A percentile compares a stretch with the other conserved stretches of the same genome.
Conservation (phyloP, 176 grass and related monocot species). For the Aegilops speltoides region DNA sequence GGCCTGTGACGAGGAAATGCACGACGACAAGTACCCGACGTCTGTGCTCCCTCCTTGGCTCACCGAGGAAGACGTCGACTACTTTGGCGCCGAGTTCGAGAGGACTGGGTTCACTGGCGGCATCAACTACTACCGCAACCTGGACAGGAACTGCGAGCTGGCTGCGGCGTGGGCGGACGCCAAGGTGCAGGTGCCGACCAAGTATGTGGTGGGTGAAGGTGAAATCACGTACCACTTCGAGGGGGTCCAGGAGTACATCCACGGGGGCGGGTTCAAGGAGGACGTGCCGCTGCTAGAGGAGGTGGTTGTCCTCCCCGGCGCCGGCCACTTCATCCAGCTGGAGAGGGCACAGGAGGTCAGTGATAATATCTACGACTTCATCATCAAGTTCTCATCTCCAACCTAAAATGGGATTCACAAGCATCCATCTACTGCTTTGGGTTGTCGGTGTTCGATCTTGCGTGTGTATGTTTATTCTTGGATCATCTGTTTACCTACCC, state of each 20-base stretch:
- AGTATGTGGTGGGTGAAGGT: not conserved
- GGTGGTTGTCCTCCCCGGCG: not conserved
- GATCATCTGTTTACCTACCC: too few relatives aligned
- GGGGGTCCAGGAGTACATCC: not conserved
- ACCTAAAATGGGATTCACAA: too few relatives aligned
- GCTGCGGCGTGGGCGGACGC: not conserved
- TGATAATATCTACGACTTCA: too few relatives aligned
- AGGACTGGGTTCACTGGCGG: not conserved
- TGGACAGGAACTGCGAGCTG: constrained; percentile 2
- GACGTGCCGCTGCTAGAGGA: not conserved
- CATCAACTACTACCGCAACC: constrained; percentile 8
- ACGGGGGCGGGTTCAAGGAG: not conserved
- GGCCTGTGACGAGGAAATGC: not conserved
- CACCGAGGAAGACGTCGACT: not conserved
- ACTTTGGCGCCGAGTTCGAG: not conserved
- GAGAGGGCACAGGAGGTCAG: not conserved
- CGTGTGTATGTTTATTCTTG: too few relatives aligned
- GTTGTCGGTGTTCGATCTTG: too few relatives aligned
- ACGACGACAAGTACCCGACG: not conserved
- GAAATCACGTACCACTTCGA: not conserved
- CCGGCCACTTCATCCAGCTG: not conserved
- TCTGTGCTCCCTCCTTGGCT: not conserved
- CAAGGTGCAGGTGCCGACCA: not conserved
- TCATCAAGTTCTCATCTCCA: too few relatives aligned
- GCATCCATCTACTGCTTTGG: too few relatives aligned